phyloP scores from a whole-genome alignment of 306 rosid species.

The Quercus berberidifolia region DNA sequence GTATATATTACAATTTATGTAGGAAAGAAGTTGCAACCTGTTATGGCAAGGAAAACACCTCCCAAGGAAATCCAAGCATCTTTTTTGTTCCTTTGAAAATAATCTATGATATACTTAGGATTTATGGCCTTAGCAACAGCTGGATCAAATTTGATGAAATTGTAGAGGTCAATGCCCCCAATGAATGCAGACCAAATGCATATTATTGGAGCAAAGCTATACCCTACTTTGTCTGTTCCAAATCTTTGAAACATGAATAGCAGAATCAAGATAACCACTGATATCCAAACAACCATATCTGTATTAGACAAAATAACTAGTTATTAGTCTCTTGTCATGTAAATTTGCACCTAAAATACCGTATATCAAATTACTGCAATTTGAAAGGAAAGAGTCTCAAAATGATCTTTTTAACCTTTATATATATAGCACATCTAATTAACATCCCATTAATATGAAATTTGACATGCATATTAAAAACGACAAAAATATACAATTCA shows the following conservation, averaged over 20 bases:
- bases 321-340: too few species aligned
- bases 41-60: slow-evolving; percentile 31
- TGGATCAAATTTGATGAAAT: slow-evolving; percentile 26
- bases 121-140: slow-evolving; percentile 30
- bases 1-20: not conserved
- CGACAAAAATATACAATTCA: too few species aligned
- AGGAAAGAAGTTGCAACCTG: slow-evolving; percentile 19
- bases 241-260: slow-evolving; percentile 38
- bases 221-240: slow-evolving; percentile 51
- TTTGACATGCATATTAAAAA: too few species aligned
- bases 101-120: slow-evolving; percentile 27
- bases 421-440: too few species aligned
- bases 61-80: slow-evolving; percentile 49
- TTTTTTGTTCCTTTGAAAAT: slow-evolving; percentile 36
- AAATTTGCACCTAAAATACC: too few species aligned
- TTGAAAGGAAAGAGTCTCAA: too few species aligned
- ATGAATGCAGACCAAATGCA: slow-evolving; percentile 31
- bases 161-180: slow-evolving; percentile 33
- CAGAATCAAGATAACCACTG: slow-evolving; percentile 25
- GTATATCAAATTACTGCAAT: too few species aligned
- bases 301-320: not conserved
- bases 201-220: slow-evolving; percentile 40
- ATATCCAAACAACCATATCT: slow-evolving; percentile 39
- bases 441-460: too few species aligned
- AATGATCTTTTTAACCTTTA: too few species aligned